Evolutionary conservation across 805 yeast species (phyloP), one percentile per base, ranked within the genome.

Genomic region (Zygosaccharomyces siamensis): DNA sequence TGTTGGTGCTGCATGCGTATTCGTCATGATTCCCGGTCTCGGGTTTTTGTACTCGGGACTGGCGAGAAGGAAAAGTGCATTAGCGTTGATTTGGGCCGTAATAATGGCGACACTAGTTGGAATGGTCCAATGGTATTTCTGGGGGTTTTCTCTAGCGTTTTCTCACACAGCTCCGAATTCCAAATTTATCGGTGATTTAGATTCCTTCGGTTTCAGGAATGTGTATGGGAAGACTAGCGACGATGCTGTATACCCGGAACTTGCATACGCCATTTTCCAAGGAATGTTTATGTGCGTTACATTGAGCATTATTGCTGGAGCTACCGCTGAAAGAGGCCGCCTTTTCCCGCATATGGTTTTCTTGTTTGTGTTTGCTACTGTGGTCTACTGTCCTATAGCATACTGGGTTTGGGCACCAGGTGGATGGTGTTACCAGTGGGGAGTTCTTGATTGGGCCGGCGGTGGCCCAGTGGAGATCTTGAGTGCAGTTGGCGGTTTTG

Each of bases 131-230:
- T 92, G 98, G 98, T 92, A 89, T 68, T 89, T 92, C 64, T 93
- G 98, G 97, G 97, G 97, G n/a, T 90, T 88, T 65, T 88, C 97
- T 0, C 70, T 92, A 38, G 95, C 98, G 3, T 89, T 93, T 61
- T 81, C 92, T 0, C 59, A 75, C n/a, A 78, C 86, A 0, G 89
- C 96, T 1, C 49, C 55, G 20, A 72, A 83, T 30, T 89, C 90
- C 67, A 81, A 83, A 39, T 93, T 83, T 66, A 92, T 92, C 58
- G 99, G 99, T 5, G 84, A 92, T 66, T 69, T 92, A 58, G 83
- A 82, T 58, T 76, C 82, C 40, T 87, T 90, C 68, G 98, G 96
- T 4, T 81, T 88, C 62, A 78, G 85, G 62, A 77, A 86, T 63
- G 80, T 89, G 10, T 72, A 82, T 61, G 75, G 83, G 53, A 58